Conservation (phyloP, 176 grass and related monocot genomes). For the Ensete ventricosum region DNA sequence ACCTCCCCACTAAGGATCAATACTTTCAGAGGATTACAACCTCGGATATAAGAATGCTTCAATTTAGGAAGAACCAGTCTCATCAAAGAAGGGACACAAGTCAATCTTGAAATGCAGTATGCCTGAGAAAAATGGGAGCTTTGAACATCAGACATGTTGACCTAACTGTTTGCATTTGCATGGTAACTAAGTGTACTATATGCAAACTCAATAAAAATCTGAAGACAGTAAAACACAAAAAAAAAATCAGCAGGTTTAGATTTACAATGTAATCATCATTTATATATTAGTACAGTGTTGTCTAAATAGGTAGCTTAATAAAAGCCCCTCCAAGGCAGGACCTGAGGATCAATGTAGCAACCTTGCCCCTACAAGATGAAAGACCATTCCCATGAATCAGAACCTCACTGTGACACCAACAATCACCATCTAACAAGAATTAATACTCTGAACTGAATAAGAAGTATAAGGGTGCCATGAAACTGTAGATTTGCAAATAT, state of each 20-base stretch:
- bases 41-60: slow-evolving; percentile 26
- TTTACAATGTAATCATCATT: background rate
- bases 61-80: slow-evolving; percentile 42
- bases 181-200: background rate
- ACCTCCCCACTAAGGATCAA: slow-evolving; percentile 80
- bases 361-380: too few species aligned
- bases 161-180: background rate
- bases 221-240: background rate
- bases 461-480: too few species aligned
- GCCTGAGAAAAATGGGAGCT: slow-evolving; percentile 29
- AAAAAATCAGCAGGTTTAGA: background rate
- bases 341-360: too few species aligned
- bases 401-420: background rate
- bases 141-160: background rate
- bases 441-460: too few species aligned
- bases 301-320: too few species aligned
- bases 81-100: slow-evolving; percentile 71
- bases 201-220: background rate
- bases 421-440: too few species aligned
- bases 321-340: too few species aligned
- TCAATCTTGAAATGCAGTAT: slow-evolving; percentile 69
- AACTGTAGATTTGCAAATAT: too few species aligned
- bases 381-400: too few species aligned
- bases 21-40: slow-evolving; percentile 45
- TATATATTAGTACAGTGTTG: background rate